Evolutionary conservation across 179 eudicot genomes (phyloP).

Genomic region (Corrigiola litoralis): DNA sequence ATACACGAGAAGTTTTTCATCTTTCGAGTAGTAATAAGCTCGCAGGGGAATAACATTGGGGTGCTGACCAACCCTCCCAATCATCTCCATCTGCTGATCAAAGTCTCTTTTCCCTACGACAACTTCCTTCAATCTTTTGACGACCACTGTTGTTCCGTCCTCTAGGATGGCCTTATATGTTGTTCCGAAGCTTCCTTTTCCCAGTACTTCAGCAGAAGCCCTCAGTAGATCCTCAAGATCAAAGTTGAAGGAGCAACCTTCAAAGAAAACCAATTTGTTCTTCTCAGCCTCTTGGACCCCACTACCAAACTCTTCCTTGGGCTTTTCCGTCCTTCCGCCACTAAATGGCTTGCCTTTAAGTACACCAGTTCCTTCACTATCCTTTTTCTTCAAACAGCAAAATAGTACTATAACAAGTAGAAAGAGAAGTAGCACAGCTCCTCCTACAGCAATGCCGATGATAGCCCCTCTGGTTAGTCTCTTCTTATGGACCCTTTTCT

Average conservation of each 20-base stretch:
- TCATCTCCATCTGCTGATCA: slow-evolving; percentile 68
- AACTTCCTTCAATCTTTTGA: slow-evolving; percentile 57
- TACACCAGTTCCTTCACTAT: slow-evolving; percentile 29
- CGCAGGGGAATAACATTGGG: slow-evolving; percentile 50
- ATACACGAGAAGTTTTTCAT: slow-evolving; percentile 59
- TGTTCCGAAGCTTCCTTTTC: slow-evolving; percentile 69
- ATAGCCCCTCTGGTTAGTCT: slow-evolving; percentile 47
- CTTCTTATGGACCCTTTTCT: slow-evolving; percentile 20
- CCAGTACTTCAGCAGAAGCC: slow-evolving; percentile 75
- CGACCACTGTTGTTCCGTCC: slow-evolving; percentile 51
- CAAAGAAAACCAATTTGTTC: slow-evolving; percentile 52
- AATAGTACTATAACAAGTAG: slow-evolving; percentile 31
- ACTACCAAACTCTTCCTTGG: slow-evolving; percentile 65
- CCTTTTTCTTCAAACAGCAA: slow-evolving; percentile 53
- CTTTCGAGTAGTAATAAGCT: slow-evolving; percentile 68
- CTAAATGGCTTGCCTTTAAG: slow-evolving; percentile 47
- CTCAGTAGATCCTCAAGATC: slow-evolving; percentile 69
- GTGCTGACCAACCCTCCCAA: slow-evolving; percentile 53
- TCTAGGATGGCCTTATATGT: slow-evolving; percentile 62
- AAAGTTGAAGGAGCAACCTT: slow-evolving; percentile 59
- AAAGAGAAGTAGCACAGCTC: slow-evolving; percentile 37
- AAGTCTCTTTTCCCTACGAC: slow-evolving; percentile 63
- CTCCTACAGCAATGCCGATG: slow-evolving; percentile 60
- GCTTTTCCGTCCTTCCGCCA: slow-evolving; percentile 62
- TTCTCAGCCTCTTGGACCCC: slow-evolving; percentile 71